Evolutionary conservation across 345 rosid species (phyloP), one percentile per base, ranked within the genome.

Genomic region (Citrus inodora): DNA sequence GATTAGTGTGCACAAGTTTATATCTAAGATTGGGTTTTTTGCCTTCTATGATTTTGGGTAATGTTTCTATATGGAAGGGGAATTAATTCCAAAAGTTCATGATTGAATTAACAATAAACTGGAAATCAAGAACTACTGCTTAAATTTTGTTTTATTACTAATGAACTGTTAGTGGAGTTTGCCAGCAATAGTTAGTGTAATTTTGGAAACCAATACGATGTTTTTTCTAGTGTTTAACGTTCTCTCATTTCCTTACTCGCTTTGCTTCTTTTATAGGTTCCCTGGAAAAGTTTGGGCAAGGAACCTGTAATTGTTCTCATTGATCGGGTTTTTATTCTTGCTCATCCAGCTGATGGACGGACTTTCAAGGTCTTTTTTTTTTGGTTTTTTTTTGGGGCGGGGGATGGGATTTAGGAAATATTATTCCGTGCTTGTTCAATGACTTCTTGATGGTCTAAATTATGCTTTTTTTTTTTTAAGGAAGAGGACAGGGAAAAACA

Each of bases 231-330:
- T 74, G 67, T 25, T 51, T 67, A 68, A 24, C 68, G 17, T 69
- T 56, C 53, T 48, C 5, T 33, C 32, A 59, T 53, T 73, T 25
- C 17, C n/a, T 65, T 60, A 14, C 30, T 27, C 24, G 25, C 55
- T 67, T 79, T 42, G 22, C 84, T 25, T 56, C 46, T 5, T 13
- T 86, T 75, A 73, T 75, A 95, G 99, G 99, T 96, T 85, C 99
- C 98, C 6, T 96, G 99, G 99, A 94, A 96, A 87, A 89, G 99
- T 82, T 82, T 96, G 71, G 99, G 98, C 60, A 94, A 94, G 85
- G 98, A 96, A 85, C 97, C 99, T 28, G 99, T 96, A 22, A 89
- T 96, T 83, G 97, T 94, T 87, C 90, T 92, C 73, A 83, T 94
- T 70, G 99, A 96, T 75, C 97, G 98, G 77, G 94, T 96, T 62